Evolutionary conservation across 2,329 filamentous ascomycete species (phyloP), one percentile per base, ranked within the genome.

Genomic region (Daldinia eschscholtzii): DNA sequence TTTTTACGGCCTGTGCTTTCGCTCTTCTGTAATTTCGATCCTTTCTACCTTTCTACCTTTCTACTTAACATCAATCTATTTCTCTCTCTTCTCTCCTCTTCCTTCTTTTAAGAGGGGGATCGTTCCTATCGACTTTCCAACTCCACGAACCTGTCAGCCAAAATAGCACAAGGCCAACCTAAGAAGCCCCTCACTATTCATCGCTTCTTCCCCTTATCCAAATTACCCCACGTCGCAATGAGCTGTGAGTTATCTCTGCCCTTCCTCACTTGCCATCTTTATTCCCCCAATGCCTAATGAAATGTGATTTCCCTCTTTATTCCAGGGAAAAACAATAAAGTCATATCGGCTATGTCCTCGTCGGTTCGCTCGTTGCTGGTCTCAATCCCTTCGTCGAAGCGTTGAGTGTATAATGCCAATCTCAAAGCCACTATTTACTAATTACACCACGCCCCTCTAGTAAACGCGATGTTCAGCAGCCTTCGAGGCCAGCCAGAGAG

Each of bases 401-500:
- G 26, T 61, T 50, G 39, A 65, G 64, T 26, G 26, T 33, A 65
- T 15, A 35, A 64, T 52, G 41, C 26, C 26, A 26, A 26, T 48
- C 39, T 10, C 13, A 48, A 50, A 50, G 18, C 30, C 10, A 48
- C 35, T 37, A 33, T 48, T 65, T 61, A 52, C 71, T 73, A 57
- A 67, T 64, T 35, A 35, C 71, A 44, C 30, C 64, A 61, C 20
- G 33, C 37, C 37, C 59, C 60, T 70, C 61, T 69, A 97, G 94
- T 97, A 84, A 85, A 91, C 75, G 92, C 88, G 79, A 97, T 98
- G 93, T 87, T 98, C 77, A 97, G 95, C 84, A 94, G 95, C 88
- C 92, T 98, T 78, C 93, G 97, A 78, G 94, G 94, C 81, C 95
- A 98, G 85, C 95, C 95, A 75, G 94, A 97, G 76, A 98, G 93